Evolutionary conservation across 805 yeast species (phyloP).

Genomic region (Debaryomyces hansenii): DNA sequence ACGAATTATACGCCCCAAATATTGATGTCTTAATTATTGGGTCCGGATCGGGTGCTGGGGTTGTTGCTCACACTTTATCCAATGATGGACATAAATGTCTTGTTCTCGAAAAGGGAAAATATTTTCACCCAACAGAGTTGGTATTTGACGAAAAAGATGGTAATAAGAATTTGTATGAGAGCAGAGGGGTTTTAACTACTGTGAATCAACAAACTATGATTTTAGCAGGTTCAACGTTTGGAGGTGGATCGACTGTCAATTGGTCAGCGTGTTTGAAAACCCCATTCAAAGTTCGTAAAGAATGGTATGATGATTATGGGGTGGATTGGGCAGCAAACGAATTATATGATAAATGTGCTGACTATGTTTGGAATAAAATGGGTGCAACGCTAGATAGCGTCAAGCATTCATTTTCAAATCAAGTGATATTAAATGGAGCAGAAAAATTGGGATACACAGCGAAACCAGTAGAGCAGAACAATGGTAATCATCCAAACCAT

Average conservation of each 20-base stretch:
- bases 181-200: constrained; percentile 35
- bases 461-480: constrained; percentile 46
- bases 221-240: constrained; percentile 54
- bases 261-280: constrained; percentile 57
- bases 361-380: constrained; percentile 49
- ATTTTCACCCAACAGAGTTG: constrained; percentile 35
- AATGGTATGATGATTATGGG: constrained; percentile 49
- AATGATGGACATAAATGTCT: constrained; percentile 43
- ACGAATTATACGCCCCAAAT: constrained; percentile 35
- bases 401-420: constrained; percentile 46
- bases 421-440: constrained; percentile 44
- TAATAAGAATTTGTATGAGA: constrained; percentile 36
- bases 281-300: constrained; percentile 49
- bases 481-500: constrained; percentile 41
- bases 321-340: constrained; percentile 47
- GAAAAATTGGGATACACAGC: constrained; percentile 44
- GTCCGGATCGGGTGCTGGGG: constrained; percentile 56
- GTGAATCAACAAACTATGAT: constrained; percentile 33
- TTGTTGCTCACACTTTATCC: constrained; percentile 47
- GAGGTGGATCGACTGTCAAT: constrained; percentile 59
- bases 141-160: constrained; percentile 39
- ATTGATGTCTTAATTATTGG: constrained; percentile 50
- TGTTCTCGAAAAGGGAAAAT: constrained; percentile 53
- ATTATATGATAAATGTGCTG: constrained; percentile 43
- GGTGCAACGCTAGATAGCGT: constrained; percentile 41